These are phyloP conservation scores for Cystobasidium pallidum DNA, from an alignment of 1,284 basidiomycete genomes.

Conservation along the genomic window DNA sequence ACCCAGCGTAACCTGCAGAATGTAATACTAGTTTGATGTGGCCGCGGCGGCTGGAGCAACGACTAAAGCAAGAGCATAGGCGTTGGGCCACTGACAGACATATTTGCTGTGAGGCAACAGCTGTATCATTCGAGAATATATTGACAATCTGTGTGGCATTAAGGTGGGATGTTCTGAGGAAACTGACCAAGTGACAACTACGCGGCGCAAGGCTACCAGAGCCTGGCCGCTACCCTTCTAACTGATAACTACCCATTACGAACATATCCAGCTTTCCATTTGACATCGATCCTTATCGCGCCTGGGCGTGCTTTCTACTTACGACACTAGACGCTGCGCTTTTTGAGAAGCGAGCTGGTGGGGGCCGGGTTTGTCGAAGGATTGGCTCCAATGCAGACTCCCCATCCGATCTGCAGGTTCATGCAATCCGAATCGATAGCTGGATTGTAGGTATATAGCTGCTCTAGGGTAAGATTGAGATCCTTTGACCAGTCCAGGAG, in stretches of 20 bases:
- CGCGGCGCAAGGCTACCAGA: not conserved
- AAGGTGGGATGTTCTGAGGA: not conserved
- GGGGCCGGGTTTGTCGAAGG: not conserved
- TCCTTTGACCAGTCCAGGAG: conserved; percentile 37
- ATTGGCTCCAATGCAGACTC: conserved; percentile 30
- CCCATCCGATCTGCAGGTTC: conserved; percentile 36
- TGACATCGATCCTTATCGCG: not conserved
- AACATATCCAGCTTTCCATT: not conserved
- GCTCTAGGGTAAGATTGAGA: conserved; percentile 23
- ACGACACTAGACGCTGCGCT: not conserved
- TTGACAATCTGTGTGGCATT: too few relatives aligned
- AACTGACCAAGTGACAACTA: not conserved
- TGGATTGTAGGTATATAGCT: conserved; percentile 34
- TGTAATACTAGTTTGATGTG: not conserved
- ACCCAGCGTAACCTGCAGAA: conserved; percentile 18
- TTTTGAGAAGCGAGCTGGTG: conserved; percentile 3
- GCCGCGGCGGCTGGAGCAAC: too few relatives aligned
- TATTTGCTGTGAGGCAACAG: too few relatives aligned
- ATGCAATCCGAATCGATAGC: conserved; percentile 36
- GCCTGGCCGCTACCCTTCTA: not conserved
- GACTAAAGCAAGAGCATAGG: too few relatives aligned
- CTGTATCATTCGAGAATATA: too few relatives aligned
- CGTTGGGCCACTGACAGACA: too few relatives aligned
- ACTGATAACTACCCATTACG: not conserved
- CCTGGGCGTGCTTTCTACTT: not conserved